Base-by-base conservation (phyloP, 257 asterid genomes). In the Phtheirospermum japonicum region DNA sequence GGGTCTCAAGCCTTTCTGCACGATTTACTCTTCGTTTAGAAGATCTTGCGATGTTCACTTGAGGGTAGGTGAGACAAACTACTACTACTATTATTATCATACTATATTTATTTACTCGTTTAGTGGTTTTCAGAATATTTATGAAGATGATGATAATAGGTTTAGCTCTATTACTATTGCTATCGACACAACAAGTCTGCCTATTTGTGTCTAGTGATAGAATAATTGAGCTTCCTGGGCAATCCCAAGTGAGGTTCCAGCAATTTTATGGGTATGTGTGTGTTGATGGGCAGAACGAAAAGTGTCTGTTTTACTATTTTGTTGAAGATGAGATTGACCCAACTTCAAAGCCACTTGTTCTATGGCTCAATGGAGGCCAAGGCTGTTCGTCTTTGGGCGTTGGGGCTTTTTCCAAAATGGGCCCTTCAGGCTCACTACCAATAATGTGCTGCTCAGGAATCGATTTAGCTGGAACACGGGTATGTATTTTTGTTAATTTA, bases 341-440 rank as follows among this genome's bases (percentile, higher is more conserved):
- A 31, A 39, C 74, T 34, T 68, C 84, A 0, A 86, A 82, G 75
- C 95, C 95, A 57, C 87, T 86, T 37, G 92, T 84, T 66, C 83
- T 86, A 48, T 86, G 95, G 95, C 55, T 87, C 9, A 87, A 87
- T 82, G 95, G 95, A 82, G 95, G 95, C 53, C 95, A 93, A 66
- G 95, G 95, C 32, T 87, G 95, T 75, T 87, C 93, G 19, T 87
- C 95, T 33, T 45, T 87, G 50, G 95, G 95, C 4, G 95, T 87
- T 32, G 95, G 93, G 63, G 95, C 90, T 23, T 82, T 87, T 54
- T 87, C 95, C 54, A 87, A 36, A 87, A 87, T 78, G 95, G 95
- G 20, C 95, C 95, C 4, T 84, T 87, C 66, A 82, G 90, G 71
- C 95, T 93, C 0, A 78, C 80, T 63, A 83, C 82, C 40, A 72